Evolutionary conservation across 1,284 basidiomycete genomes (phyloP).

Genomic region (Exobasidium cylindrosporum): DNA sequence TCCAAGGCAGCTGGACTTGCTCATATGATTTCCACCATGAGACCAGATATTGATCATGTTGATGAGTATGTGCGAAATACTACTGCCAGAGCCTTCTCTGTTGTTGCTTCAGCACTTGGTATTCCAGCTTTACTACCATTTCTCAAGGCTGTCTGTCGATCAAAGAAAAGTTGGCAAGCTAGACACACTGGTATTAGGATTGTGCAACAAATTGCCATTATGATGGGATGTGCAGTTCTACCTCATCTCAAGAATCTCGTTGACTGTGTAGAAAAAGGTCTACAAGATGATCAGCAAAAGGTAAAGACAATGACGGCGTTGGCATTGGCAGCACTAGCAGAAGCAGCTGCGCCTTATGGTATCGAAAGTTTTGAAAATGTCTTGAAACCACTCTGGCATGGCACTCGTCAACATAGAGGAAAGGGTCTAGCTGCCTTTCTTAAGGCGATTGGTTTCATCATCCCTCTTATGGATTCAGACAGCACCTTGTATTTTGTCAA

Average conservation of each 20-base stretch:
- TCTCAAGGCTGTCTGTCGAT: conserved; percentile 94
- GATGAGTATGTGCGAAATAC: conserved; percentile 99
- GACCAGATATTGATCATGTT: conserved; percentile 98
- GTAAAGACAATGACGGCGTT: conserved; percentile 98
- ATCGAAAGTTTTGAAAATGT: conserved; percentile 99
- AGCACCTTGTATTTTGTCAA: conserved; percentile 54
- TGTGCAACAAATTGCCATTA: conserved; percentile 98
- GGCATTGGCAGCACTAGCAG: conserved; percentile 90
- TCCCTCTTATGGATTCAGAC: conserved; percentile 98
- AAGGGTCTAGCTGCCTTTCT: conserved; percentile 97
- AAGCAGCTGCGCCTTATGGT: conserved; percentile 96
- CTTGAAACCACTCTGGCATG: conserved; percentile 95
- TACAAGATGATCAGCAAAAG: conserved; percentile 97
- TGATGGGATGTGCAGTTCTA: conserved; percentile 99
- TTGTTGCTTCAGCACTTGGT: conserved; percentile 95
- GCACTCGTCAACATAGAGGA: conserved; percentile 94
- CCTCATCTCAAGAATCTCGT: conserved; percentile 95
- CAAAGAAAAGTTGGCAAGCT: conserved; percentile 99
- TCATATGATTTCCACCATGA: conserved; percentile 99
- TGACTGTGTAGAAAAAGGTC: conserved; percentile 90
- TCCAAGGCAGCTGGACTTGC: conserved; percentile 98
- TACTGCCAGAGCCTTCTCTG: conserved; percentile 96
- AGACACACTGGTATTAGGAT: conserved; percentile 98
- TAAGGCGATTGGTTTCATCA: conserved; percentile 99
- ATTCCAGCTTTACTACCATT: conserved; percentile 96